A percentile compares a stretch with the other conserved stretches of the same genome.
These are phyloP conservation scores for Gelatoporia subvermispora DNA, from an alignment of 768 basidiomycete species.

Conservation along the genomic window DNA sequence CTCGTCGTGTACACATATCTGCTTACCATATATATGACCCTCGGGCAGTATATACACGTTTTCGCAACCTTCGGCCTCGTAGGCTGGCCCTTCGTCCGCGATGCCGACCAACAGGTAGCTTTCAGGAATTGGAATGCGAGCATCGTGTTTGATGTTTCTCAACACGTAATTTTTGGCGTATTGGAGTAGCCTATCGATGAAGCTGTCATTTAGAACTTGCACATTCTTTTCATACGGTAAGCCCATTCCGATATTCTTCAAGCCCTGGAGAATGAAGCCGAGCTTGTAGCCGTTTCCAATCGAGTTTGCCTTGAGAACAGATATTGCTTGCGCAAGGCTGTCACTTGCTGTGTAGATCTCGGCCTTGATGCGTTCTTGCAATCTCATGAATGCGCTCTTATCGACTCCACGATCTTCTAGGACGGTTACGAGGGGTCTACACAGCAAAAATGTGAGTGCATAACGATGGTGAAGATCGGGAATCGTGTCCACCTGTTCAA, in stretches of 20 bases:
- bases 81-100: conserved; percentile 77
- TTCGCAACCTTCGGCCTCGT: conserved; percentile 38
- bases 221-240: conserved; percentile 9
- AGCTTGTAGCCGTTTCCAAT: conserved; percentile 47
- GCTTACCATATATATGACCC: conserved; percentile 65
- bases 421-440: conserved; percentile 69
- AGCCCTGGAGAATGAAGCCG: conserved; percentile 42
- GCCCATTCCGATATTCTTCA: conserved; percentile 31
- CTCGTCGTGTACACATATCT: neutral
- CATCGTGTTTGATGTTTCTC: conserved; percentile 70
- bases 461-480: neutral
- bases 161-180: conserved; percentile 59
- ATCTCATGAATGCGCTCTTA: conserved; percentile 48
- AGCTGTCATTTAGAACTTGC: conserved; percentile 13
- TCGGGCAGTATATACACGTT: conserved; percentile 52
- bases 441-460: neutral
- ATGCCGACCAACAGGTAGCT: conserved; percentile 74
- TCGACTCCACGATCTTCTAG: conserved; percentile 72
- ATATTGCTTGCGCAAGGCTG: conserved; percentile 42
- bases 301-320: conserved; percentile 44
- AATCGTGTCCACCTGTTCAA: conserved; percentile 58
- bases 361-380: conserved; percentile 58
- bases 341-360: conserved; percentile 57
- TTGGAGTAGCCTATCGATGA: conserved; percentile 19
- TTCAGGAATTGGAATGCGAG: conserved; percentile 66